Evolutionary conservation across 139 green algal species (phyloP), one percentile per base, ranked within the genome.

Genomic region (Diplosphaera chodatii): DNA sequence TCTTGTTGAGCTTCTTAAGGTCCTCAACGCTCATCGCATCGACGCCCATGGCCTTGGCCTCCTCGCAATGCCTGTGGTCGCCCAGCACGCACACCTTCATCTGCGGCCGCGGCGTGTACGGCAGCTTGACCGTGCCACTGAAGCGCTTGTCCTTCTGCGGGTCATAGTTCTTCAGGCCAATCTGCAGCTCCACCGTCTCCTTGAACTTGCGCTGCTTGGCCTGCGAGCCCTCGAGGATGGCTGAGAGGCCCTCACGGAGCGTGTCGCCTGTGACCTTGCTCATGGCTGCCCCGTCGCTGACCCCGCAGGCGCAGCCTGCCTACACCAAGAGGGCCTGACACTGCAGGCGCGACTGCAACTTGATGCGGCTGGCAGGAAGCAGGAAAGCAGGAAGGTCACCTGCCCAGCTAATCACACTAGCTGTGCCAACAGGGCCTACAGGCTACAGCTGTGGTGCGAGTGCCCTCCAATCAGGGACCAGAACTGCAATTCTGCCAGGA

Each of bases 71-170:
- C 90, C 97, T 95, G 74, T 96, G 92, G 77, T 99, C 95, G 73
- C 95, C 95, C 40, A 99, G 88, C 68, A 99, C 93, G 89, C 95
- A 99, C 48, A 95, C 80, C 83, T 94, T 95, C 84, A 98, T 91
- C 75, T 90, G 86, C 32, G 95, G 95, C 66, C 95, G 86, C 10
- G 95, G 95, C 74, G 91, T 93, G 89, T 92, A 93, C 29, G 95
- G 95, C 78, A 99, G 91, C 86, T 92, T 96, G 69, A 99, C 95
- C 64, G 91, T 91, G 80, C 95, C 95, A 78, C 85, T 95, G 95
- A 99, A 99, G 87, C 95, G 95, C 94, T 99, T 99, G 83, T 99
- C 95, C 87, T 99, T 99, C 89, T 99, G 95, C n/a, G 95, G 93
- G 77, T 99, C 95, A 78, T 99, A 99, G 88, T 98, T 99, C 91